phyloP scores from a whole-genome alignment of 805 yeast species.

The Zygosaccharomyces lentus region DNA sequence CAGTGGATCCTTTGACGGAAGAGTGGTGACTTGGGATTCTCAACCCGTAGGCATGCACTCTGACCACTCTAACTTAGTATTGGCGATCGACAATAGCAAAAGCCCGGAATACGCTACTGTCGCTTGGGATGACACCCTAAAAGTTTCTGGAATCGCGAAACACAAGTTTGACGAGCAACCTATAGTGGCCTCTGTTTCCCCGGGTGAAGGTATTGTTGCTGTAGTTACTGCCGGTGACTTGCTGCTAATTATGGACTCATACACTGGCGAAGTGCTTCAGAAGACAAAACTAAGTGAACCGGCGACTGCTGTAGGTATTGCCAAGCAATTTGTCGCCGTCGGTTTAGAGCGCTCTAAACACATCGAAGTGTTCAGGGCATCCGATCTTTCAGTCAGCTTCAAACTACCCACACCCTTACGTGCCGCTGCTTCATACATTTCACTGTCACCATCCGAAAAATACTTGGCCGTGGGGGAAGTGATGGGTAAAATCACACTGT shows the following conservation, averaged over 20 bases:
- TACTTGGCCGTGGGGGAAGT: conserved; percentile 81
- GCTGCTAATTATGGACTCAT: conserved; percentile 34
- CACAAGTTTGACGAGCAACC: conserved; percentile 47
- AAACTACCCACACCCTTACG: conserved; percentile 45
- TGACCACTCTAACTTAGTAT: conserved; percentile 64
- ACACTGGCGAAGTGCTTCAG: conserved; percentile 32
- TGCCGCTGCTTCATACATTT: conserved; percentile 57
- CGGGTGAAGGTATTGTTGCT: conserved; percentile 37
- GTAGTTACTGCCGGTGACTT: conserved; percentile 46
- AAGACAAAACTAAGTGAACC: conserved; percentile 35
- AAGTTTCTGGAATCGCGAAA: conserved; percentile 29
- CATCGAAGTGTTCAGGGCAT: conserved; percentile 39
- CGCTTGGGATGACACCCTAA: conserved; percentile 87
- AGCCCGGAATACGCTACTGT: conserved; percentile 44
- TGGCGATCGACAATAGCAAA: conserved; percentile 41
- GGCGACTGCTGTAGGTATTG: conserved; percentile 46
- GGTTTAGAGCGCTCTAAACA: conserved; percentile 43
- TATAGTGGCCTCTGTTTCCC: conserved; percentile 39
- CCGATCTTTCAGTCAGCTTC: conserved; percentile 31
- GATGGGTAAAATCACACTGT: conserved; percentile 80
- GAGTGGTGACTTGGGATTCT: conserved; percentile 55
- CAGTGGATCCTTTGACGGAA: conserved; percentile 84
- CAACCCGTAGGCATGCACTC: conserved; percentile 34
- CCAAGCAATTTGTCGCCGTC: conserved; percentile 44
- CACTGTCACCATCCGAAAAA: conserved; percentile 66